Conservation (phyloP, 2,329 filamentous ascomycete species). For the Chlorencoelia australis region DNA sequence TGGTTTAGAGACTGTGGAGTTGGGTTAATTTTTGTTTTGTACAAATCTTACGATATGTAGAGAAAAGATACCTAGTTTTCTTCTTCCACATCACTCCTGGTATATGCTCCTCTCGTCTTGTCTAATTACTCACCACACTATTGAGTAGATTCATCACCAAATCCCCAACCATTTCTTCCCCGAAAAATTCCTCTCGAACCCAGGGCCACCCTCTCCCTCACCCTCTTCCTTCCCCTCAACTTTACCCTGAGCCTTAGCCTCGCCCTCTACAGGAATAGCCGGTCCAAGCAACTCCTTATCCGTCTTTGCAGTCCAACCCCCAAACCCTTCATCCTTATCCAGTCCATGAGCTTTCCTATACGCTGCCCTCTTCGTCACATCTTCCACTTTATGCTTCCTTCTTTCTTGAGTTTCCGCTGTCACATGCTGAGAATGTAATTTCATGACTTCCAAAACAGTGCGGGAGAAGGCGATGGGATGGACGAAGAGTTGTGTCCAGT, state of each 20-base stretch:
- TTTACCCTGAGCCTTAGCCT: not conserved
- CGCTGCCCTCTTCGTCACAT: slow-evolving; percentile 75
- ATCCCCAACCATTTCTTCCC: slow-evolving; percentile 80
- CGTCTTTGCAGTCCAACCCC: slow-evolving; percentile 35
- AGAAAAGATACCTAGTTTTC: slow-evolving; percentile 11
- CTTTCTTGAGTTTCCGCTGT: slow-evolving; percentile 59
- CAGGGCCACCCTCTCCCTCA: slow-evolving; percentile 23
- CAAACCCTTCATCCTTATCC: slow-evolving; percentile 50
- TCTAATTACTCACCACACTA: slow-evolving; percentile 2
- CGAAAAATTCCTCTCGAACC: slow-evolving; percentile 36
- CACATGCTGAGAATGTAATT: slow-evolving; percentile 65
- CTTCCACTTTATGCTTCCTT: slow-evolving; percentile 65
- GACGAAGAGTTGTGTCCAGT: slow-evolving; percentile 54
- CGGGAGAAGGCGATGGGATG: slow-evolving; percentile 60
- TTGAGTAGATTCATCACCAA: slow-evolving; percentile 41
- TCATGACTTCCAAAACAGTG: slow-evolving; percentile 61
- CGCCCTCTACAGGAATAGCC: slow-evolving; percentile 20
- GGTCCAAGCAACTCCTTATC: slow-evolving; percentile 26
- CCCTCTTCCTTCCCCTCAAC: slow-evolving; percentile 1
- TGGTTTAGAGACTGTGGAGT: slow-evolving; percentile 66
- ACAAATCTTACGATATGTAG: slow-evolving; percentile 6
- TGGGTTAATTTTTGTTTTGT: slow-evolving; percentile 36
- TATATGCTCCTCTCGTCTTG: not conserved
- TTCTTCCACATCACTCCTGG: not conserved
- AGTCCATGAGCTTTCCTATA: slow-evolving; percentile 82